Conservation (phyloP, 192 early-diverging fungal genomes). For the Allomyces arbusculus region DNA sequence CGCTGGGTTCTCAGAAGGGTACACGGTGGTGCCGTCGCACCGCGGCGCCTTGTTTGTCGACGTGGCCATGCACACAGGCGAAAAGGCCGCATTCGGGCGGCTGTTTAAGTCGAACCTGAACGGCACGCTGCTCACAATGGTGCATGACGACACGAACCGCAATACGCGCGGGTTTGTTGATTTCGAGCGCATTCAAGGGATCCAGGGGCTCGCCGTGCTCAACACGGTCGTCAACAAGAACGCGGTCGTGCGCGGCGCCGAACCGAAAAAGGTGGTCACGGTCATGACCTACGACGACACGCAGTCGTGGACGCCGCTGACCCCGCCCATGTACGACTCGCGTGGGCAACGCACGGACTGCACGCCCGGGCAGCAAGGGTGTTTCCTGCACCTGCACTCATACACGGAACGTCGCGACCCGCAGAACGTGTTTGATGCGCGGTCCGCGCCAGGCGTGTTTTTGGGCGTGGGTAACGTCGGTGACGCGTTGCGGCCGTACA, state of each 20-base stretch:
- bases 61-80: slow-evolving; percentile 7
- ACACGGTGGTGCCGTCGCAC: neutral
- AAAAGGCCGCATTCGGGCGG: slow-evolving; percentile 32
- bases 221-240: slow-evolving; percentile 61
- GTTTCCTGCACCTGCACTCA: slow-evolving; percentile 62
- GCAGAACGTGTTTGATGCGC: slow-evolving; percentile 42
- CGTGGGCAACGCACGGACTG: slow-evolving; percentile 9
- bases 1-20: neutral
- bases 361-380: slow-evolving; percentile 17
- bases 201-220: slow-evolving; percentile 69
- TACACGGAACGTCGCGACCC: slow-evolving; percentile 48
- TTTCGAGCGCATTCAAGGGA: slow-evolving; percentile 72
- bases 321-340: slow-evolving; percentile 24
- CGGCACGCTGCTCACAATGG: slow-evolving; percentile 54
- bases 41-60: slow-evolving; percentile 20
- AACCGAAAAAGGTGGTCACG: slow-evolving; percentile 41
- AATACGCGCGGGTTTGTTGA: slow-evolving; percentile 55
- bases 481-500: slow-evolving; percentile 28
- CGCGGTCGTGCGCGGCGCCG: slow-evolving; percentile 27
- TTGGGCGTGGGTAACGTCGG: slow-evolving; percentile 87
- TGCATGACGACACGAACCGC: slow-evolving; percentile 63
- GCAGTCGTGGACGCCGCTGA: slow-evolving; percentile 39
- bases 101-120: slow-evolving; percentile 80
- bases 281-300: slow-evolving; percentile 85
- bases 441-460: slow-evolving; percentile 55